Evolutionary conservation across 2,329 filamentous ascomycete species (phyloP).

Genomic region (Grosmannia penicillata): DNA sequence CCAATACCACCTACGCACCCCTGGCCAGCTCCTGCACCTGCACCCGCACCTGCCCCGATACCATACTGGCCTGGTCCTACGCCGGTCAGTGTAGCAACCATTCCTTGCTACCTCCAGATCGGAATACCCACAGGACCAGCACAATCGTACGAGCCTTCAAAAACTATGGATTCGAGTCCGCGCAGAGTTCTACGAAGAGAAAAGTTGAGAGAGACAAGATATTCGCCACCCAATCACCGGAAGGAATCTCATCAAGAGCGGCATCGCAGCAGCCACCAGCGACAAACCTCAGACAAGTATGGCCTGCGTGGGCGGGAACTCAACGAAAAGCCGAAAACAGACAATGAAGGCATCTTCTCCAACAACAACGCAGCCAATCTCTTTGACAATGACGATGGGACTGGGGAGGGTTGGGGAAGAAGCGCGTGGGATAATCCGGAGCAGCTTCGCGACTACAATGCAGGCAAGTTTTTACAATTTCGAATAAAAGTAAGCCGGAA

Average conservation of each 20-base stretch:
- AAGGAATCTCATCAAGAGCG: too few relatives aligned
- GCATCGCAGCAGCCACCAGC: neutral
- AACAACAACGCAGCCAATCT: constrained; percentile 6
- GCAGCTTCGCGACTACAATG: too few relatives aligned
- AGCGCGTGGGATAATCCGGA: constrained; percentile 4
- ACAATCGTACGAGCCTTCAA: neutral
- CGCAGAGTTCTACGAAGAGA: too few relatives aligned
- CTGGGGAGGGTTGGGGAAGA: constrained; percentile 8
- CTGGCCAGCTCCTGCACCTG: neutral
- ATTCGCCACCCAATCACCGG: too few relatives aligned
- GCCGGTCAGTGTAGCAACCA: neutral
- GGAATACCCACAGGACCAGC: neutral
- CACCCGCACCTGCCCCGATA: too few relatives aligned
- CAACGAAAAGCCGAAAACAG: constrained; percentile 28
- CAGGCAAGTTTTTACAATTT: too few relatives aligned
- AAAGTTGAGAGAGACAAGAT: too few relatives aligned
- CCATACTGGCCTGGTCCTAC: constrained; percentile 1
- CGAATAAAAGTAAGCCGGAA: too few relatives aligned
- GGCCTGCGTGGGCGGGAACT: too few relatives aligned
- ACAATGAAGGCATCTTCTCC: constrained; percentile 8
- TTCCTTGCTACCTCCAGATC: neutral
- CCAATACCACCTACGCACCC: neutral
- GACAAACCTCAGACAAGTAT: constrained; percentile 16
- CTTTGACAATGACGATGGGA: constrained; percentile 2
- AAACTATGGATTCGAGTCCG: neutral